Evolutionary conservation across 805 yeast species (phyloP), one percentile per base, ranked within the genome.

Genomic region (Blastobotrys chiropterorum): DNA sequence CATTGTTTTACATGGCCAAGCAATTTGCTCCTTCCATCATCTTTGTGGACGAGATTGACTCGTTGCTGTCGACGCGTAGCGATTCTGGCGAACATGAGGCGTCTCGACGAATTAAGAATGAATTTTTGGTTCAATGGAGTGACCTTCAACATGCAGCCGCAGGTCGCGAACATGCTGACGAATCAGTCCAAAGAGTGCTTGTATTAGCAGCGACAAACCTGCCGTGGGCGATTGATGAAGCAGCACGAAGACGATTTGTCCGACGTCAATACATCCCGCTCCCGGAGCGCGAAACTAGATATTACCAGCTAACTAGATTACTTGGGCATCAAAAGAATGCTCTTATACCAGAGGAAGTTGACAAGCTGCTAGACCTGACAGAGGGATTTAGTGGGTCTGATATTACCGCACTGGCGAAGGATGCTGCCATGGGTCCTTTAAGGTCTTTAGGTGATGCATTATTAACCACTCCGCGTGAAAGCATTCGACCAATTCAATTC

Each of bases 181-280:
- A 62, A 17, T 71, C 71, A 42, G 69, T 67, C 3, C 81, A 80
- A 47, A 74, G 97, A 50, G 98, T 92, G 2, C 72, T 94, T 39
- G 95, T 92, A 2, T 71, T 94, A 41, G 98, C 97, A 0, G 97
- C 98, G 1, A 92, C 98, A 0, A 94, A 92, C 66, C 67, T 92
- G 55, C 99, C 99, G 0, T 92, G 99, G 99, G 85, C 89, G 1
- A 90, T 87, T 55, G 99, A 92, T 67, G 98, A 94, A 63, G 97
- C 97, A 1, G 97, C 98, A 0, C 75, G 97, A 62, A 78, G 98
- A 66, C 76, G 98, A 56, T 92, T 92, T 69, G 95, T 88, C 4
- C 79, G 95, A 61, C 74, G 97, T 48, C 95, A 88, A 63, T 90
- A 94, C 68, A 90, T 94, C 50, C 98, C 98, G 2, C 72, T 94